phyloP scores from a whole-genome alignment of 306 rosid species.

The Albizia julibrissin region DNA sequence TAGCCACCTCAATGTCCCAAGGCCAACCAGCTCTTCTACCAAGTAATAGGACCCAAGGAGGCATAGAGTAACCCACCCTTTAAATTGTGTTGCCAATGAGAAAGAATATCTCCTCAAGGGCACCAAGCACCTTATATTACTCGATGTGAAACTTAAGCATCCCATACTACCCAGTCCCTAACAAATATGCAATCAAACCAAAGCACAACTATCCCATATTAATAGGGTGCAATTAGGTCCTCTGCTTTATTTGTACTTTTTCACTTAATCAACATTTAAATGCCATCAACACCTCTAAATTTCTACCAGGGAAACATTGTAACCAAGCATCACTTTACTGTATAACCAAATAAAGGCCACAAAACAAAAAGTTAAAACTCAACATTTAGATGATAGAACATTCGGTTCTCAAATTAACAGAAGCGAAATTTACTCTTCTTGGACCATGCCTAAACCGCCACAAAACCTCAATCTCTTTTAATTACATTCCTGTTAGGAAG shows the following conservation, averaged over 20 bases:
- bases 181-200: not conserved
- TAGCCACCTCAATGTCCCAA: not conserved
- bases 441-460: not conserved
- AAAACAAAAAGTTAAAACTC: not conserved
- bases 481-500: not conserved
- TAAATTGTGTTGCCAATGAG: not conserved
- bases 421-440: not conserved
- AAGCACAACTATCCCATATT: not conserved
- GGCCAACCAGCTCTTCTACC: not conserved
- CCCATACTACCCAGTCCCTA: not conserved
- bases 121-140: not conserved
- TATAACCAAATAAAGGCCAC: constrained; percentile 19
- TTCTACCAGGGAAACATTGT: not conserved
- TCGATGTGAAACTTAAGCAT: not conserved
- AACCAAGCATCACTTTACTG: constrained; percentile 13
- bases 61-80: not conserved
- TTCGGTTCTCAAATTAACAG: not conserved
- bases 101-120: not conserved
- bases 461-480: not conserved
- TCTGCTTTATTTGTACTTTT: not conserved
- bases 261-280: not conserved
- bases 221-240: not conserved
- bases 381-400: not conserved
- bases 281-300: constrained; percentile 2
- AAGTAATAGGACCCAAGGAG: not conserved